phyloP scores from a whole-genome alignment of 345 rosid species.

The Eucalyptus erythrocorys region DNA sequence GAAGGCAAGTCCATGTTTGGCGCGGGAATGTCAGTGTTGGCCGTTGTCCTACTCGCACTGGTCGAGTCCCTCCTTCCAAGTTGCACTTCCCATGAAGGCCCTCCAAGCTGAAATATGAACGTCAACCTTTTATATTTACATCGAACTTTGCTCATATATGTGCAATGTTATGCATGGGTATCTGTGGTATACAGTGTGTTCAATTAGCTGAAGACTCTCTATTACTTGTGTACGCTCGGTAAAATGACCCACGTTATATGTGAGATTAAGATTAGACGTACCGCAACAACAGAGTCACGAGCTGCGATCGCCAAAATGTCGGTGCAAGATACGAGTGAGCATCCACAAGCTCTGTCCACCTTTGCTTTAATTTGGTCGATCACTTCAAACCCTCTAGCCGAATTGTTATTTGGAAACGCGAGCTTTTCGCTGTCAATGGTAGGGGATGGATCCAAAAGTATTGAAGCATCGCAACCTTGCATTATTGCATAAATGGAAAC shows the following conservation, averaged over 20 bases:
- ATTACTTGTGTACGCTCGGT: not conserved
- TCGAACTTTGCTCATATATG: not conserved
- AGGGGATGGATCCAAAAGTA: conserved; percentile 45
- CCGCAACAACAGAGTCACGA: conserved; percentile 49
- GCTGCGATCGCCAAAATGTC: conserved; percentile 59
- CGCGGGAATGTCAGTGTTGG: conserved; percentile 13
- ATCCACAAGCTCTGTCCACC: conserved; percentile 40
- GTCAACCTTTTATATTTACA: not conserved
- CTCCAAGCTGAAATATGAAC: conserved; percentile 26
- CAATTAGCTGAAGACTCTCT: not conserved
- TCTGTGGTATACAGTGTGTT: not conserved
- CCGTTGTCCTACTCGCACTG: conserved; percentile 9
- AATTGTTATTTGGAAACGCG: conserved; percentile 19
- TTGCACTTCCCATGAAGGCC: conserved; percentile 29
- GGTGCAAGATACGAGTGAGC: conserved; percentile 50
- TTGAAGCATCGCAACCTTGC: conserved; percentile 57
- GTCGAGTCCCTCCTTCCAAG: conserved; percentile 39
- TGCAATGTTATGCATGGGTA: not conserved
- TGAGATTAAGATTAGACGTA: not conserved
- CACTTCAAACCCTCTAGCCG: conserved; percentile 47
- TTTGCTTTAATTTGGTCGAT: conserved; percentile 48
- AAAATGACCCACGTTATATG: not conserved
- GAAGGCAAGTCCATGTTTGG: conserved; percentile 27
- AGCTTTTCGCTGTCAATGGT: conserved; percentile 47
- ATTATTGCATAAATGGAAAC: not conserved